phyloP scores from a whole-genome alignment of 192 early-diverging fungal species.

The Coemansia sp. region DNA sequence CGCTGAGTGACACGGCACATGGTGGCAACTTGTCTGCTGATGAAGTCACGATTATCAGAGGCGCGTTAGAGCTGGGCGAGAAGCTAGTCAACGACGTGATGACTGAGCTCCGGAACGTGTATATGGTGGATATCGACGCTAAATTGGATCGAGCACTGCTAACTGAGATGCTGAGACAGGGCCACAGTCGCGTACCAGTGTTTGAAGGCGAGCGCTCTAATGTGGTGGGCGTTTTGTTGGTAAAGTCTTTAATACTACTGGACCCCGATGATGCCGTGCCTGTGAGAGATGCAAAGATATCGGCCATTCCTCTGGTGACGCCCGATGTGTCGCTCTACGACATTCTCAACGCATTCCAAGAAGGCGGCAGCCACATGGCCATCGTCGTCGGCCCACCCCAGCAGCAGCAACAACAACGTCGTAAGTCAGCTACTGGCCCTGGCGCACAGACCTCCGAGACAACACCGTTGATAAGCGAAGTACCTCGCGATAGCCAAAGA shows the following conservation, averaged over 20 bases:
- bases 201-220: conserved; percentile 61
- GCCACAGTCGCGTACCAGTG: conserved; percentile 80
- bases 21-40: conserved; percentile 74
- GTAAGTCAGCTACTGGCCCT: not conserved
- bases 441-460: not conserved
- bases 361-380: conserved; percentile 82
- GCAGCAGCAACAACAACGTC: not conserved
- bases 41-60: conserved; percentile 81
- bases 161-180: conserved; percentile 64
- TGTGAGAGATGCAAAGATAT: conserved; percentile 62
- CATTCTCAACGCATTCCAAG: conserved; percentile 83
- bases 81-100: conserved; percentile 70
- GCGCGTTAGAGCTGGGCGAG: conserved; percentile 75
- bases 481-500: not conserved
- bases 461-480: conserved; percentile 20
- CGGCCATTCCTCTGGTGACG: conserved; percentile 52
- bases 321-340: conserved; percentile 60
- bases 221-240: conserved; percentile 77
- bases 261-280: conserved; percentile 71
- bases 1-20: conserved; percentile 69
- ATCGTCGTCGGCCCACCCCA: conserved; percentile 56
- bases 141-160: conserved; percentile 61
- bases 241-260: conserved; percentile 74
- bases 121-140: conserved; percentile 65
- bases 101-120: conserved; percentile 73